phyloP scores from a whole-genome alignment of 495 filamentous ascomycete species.

The Lasiosphaeria miniovina region DNA sequence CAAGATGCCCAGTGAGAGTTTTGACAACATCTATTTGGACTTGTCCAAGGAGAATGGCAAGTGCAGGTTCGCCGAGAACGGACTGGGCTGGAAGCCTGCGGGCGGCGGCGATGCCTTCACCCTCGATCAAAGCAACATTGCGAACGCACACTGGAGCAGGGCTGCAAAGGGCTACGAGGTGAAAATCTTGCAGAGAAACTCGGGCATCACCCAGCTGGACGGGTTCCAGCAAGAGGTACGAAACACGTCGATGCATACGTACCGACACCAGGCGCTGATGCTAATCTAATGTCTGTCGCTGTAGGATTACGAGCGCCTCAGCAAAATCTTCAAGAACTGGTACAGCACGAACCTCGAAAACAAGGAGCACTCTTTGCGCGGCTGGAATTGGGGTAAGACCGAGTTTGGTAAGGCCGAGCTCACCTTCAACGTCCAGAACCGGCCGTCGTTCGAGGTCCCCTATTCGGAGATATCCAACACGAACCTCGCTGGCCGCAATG shows the following conservation, averaged over 20 bases:
- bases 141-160: constrained; percentile 88
- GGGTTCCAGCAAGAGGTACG: constrained; percentile 87
- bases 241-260: background rate
- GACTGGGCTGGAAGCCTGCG: constrained; percentile 89
- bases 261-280: constrained; percentile 4
- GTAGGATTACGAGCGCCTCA: constrained; percentile 84
- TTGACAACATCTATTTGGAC: constrained; percentile 94
- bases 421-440: constrained; percentile 93
- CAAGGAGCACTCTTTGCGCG: constrained; percentile 89
- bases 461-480: constrained; percentile 98
- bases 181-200: constrained; percentile 78
- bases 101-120: constrained; percentile 89
- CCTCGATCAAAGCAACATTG: constrained; percentile 76
- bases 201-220: constrained; percentile 88
- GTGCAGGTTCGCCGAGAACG: constrained; percentile 89
- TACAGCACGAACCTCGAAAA: constrained; percentile 90
- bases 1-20: constrained; percentile 64
- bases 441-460: constrained; percentile 94
- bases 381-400: constrained; percentile 99
- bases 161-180: constrained; percentile 90
- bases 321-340: constrained; percentile 91
- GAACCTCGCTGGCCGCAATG: constrained; percentile 95
- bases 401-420: constrained; percentile 96
- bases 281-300: constrained; percentile 5
- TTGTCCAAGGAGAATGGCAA: constrained; percentile 85